Conservation (phyloP, 192 early-diverging fungal genomes). For the Coemansia sp. region DNA sequence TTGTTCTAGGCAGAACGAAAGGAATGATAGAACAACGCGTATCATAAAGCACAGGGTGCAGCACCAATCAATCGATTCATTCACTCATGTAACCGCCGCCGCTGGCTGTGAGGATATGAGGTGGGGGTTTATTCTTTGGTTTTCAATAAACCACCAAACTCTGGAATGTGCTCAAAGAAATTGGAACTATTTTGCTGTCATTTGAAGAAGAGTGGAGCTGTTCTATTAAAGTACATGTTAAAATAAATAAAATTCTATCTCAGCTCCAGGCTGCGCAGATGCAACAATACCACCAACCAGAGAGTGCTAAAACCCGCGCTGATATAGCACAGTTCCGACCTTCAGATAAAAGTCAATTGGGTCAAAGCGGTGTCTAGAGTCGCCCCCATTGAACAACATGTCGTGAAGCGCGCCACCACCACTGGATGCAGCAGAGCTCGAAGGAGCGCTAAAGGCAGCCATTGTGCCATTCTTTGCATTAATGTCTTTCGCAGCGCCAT, state of each 20-base stretch:
- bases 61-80: too few species aligned
- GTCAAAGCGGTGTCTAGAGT: conserved; percentile 59
- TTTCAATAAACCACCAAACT: too few species aligned
- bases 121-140: too few species aligned
- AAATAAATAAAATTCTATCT: background rate
- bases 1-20: background rate
- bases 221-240: background rate
- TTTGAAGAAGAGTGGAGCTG: background rate
- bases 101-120: too few species aligned
- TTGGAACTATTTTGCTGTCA: too few species aligned
- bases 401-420: conserved; percentile 8
- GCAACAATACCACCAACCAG: background rate
- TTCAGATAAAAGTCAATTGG: conserved; percentile 70
- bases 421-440: background rate
- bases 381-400: conserved; percentile 11
- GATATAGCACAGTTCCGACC: conserved; percentile 65
- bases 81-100: too few species aligned
- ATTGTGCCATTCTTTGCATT: background rate
- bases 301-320: conserved; percentile 60
- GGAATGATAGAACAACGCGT: background rate
- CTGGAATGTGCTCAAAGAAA: too few species aligned
- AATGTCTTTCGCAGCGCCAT: background rate
- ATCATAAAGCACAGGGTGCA: background rate
- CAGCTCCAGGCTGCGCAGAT: background rate
- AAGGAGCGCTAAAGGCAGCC: background rate